Conservation (phyloP, 2,329 filamentous ascomycete genomes). For the Colletotrichum aenigma region DNA sequence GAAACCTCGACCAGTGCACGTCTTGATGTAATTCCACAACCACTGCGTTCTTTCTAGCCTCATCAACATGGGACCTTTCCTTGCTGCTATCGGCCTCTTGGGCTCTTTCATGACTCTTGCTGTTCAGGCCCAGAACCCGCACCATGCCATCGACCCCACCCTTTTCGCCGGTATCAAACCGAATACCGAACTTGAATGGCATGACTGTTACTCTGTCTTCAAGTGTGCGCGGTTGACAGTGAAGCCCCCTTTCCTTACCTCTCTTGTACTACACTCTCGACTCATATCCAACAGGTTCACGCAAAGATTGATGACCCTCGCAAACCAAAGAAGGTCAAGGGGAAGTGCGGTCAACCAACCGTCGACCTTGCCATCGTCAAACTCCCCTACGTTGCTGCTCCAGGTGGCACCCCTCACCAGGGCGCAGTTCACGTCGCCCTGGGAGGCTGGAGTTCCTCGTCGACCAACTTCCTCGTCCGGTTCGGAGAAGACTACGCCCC, state of each 20-base stretch:
- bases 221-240: neutral
- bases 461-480: conserved; percentile 1
- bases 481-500: conserved; percentile 2
- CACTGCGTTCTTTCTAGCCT: neutral
- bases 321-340: neutral
- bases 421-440: neutral
- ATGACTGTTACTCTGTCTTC: neutral
- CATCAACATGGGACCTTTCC: neutral
- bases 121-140: neutral
- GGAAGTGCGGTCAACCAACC: neutral
- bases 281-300: neutral
- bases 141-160: neutral
- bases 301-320: neutral
- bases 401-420: neutral
- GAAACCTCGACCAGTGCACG: no score
- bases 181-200: neutral
- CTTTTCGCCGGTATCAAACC: neutral
- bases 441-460: conserved; percentile 1
- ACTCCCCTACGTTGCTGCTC: neutral
- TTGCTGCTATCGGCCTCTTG: neutral
- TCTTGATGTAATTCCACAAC: neutral
- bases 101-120: neutral
- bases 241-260: neutral
- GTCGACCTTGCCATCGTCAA: conserved; percentile 5
- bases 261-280: neutral